These are phyloP conservation scores for Cornus kousa DNA, from an alignment of 148 eudicot species.

Conservation along the genomic window DNA sequence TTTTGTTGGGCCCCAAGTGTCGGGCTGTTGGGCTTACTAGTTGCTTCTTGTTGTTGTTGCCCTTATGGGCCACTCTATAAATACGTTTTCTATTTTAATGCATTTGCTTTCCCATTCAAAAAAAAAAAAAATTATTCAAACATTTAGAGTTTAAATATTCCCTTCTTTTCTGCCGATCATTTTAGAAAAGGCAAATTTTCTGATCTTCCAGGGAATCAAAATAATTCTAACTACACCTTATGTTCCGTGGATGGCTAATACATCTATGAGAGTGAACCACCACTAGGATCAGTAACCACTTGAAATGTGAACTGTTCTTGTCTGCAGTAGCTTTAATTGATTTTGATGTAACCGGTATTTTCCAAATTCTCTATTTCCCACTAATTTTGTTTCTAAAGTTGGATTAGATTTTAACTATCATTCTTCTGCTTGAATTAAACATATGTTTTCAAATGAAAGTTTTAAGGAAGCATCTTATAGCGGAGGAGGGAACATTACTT, in stretches of 20 bases:
- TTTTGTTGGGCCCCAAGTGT: no score
- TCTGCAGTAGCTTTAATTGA: neutral
- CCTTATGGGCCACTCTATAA: no score
- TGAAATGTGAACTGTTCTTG: neutral
- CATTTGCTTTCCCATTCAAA: no score
- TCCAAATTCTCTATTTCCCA: neutral
- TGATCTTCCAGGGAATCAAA: conserved; percentile 2
- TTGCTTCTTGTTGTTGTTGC: no score
- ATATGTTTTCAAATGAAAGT: conserved; percentile 33
- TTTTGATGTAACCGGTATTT: neutral
- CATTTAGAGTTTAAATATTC: neutral
- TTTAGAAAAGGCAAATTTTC: neutral
- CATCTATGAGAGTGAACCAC: neutral
- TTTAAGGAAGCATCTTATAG: conserved; percentile 61
- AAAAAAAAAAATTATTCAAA: no score
- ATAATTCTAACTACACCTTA: neutral
- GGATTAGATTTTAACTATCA: neutral
- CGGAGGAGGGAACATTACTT: conserved; percentile 84
- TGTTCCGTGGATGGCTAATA: neutral
- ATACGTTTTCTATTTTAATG: no score
- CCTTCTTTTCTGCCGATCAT: neutral
- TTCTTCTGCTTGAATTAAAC: neutral
- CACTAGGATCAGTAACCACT: neutral
- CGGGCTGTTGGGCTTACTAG: no score
- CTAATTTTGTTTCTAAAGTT: conserved; percentile 1